Evolutionary conservation across 108 stramenopile genomes (phyloP).

Genomic region (Discostella stelligeroides): DNA sequence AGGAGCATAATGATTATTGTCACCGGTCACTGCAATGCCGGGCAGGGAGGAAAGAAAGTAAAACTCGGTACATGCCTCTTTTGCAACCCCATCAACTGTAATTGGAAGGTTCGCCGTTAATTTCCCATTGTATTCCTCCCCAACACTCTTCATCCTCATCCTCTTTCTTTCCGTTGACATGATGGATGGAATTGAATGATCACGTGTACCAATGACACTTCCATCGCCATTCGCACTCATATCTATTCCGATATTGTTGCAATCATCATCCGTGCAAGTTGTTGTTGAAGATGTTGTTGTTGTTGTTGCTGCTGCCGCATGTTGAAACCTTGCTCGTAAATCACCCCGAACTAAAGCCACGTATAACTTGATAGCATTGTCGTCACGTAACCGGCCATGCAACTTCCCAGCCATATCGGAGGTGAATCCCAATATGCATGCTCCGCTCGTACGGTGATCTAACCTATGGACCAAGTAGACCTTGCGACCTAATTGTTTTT

Average conservation of each 20-base stretch:
- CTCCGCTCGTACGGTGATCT: conserved; percentile 83
- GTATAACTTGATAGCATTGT: conserved; percentile 63
- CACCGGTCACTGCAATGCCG: neutral
- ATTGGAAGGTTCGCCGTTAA: conserved; percentile 41
- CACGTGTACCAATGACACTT: neutral
- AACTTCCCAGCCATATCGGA: conserved; percentile 50
- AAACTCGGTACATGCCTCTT: conserved; percentile 57
- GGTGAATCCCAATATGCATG: conserved; percentile 65
- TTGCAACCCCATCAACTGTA: conserved; percentile 32
- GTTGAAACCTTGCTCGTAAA: conserved; percentile 39
- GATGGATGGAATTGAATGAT: neutral
- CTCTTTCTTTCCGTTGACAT: neutral
- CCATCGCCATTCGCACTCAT: conserved; percentile 11
- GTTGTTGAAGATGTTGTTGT: neutral
- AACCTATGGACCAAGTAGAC: conserved; percentile 73
- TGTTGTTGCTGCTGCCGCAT: neutral
- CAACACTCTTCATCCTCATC: neutral
- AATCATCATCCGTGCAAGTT: neutral
- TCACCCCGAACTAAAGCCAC: conserved; percentile 71
- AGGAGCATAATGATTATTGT: conserved; percentile 1
- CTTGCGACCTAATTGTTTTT: conserved; percentile 66
- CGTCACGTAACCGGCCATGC: conserved; percentile 41
- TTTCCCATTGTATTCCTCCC: conserved; percentile 21
- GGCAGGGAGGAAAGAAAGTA: conserved; percentile 42
- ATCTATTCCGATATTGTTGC: conserved; percentile 1